Conservation (phyloP, 140 eudicot species). For the Anethum foeniculum region DNA sequence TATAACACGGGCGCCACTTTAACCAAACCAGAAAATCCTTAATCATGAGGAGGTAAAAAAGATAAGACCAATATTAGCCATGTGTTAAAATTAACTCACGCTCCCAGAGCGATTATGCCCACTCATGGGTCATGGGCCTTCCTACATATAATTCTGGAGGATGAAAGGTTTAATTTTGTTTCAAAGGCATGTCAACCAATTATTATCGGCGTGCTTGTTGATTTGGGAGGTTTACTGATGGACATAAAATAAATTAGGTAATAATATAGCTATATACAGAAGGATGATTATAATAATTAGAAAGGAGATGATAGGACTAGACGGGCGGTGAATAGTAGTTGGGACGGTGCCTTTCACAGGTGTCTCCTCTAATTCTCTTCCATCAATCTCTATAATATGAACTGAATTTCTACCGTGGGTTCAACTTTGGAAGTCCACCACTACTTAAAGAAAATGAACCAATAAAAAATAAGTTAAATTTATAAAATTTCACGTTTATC, state of each 20-base stretch:
- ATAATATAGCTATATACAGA: background rate
- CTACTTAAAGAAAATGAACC: no score
- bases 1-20: background rate
- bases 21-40: background rate
- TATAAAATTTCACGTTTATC: no score
- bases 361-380: background rate
- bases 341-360: slow-evolving; percentile 6
- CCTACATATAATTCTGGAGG: background rate
- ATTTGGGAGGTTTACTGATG: background rate
- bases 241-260: background rate
- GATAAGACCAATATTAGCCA: background rate
- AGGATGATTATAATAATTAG: background rate
- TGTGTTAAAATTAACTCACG: background rate
- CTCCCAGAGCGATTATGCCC: background rate
- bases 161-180: background rate
- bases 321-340: slow-evolving; percentile 3
- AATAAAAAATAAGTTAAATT: no score
- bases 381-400: background rate
- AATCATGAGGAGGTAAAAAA: no score
- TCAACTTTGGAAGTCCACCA: no score
- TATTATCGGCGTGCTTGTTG: background rate
- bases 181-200: background rate
- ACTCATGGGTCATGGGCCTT: background rate
- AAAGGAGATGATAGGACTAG: background rate
- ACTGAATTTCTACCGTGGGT: no score